Percentiles rank a stretch among this genome's conserved stretches.
phyloP scores from a whole-genome alignment of 306 rosid species.

The Begonia peltatifolia region DNA sequence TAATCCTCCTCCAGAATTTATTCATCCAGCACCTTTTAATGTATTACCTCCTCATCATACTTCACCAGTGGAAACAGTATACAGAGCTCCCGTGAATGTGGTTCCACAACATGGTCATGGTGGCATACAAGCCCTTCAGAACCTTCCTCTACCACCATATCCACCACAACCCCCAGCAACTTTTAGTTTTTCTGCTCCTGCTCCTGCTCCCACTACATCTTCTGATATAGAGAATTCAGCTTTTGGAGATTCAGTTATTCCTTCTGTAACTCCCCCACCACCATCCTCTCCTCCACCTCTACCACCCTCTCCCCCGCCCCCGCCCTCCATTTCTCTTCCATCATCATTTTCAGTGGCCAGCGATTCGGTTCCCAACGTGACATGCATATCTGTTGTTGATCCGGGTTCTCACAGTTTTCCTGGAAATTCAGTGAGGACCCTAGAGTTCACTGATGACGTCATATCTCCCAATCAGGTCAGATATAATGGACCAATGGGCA shows the following conservation, averaged over 20 bases:
- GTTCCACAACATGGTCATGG: conserved; percentile 22
- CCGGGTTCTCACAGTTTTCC: conserved; percentile 7
- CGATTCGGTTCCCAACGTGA: conserved; percentile 4
- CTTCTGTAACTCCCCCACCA: conserved; percentile 23
- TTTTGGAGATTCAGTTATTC: conserved; percentile 25
- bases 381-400: background rate
- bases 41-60: conserved; percentile 27
- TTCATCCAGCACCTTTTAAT: conserved; percentile 25
- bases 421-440: conserved; percentile 11
- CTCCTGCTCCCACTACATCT: conserved; percentile 12
- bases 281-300: conserved; percentile 30
- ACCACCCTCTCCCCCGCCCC: conserved; percentile 40
- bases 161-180: conserved; percentile 23
- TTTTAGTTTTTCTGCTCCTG: conserved; percentile 9
- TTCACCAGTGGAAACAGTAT: conserved; percentile 32
- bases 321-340: conserved; percentile 11
- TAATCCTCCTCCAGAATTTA: conserved; percentile 15
- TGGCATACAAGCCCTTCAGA: conserved; percentile 23
- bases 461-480: conserved; percentile 16
- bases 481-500: conserved; percentile 8
- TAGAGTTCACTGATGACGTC: conserved; percentile 15
- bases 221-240: conserved; percentile 20
- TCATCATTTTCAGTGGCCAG: conserved; percentile 15
- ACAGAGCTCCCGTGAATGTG: conserved; percentile 14
- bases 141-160: conserved; percentile 4